A percentile compares a stretch with the other conserved stretches of the same genome.
phyloP scores from a whole-genome alignment of 495 filamentous ascomycete species.

The Daldinia bambusicola region DNA sequence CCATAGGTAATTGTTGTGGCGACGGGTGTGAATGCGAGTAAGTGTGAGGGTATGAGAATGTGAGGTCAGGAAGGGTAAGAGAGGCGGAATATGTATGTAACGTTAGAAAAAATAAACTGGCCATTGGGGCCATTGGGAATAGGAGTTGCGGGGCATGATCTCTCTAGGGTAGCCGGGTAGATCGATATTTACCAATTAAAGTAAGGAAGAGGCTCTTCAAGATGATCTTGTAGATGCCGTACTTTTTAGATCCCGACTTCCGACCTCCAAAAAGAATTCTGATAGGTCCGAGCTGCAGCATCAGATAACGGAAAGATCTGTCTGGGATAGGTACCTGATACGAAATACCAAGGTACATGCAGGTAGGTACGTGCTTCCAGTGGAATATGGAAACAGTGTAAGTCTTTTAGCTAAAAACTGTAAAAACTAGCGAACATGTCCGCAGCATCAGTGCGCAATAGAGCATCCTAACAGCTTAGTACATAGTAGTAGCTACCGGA shows the following conservation, averaged over 20 bases:
- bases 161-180: not conserved
- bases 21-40: not conserved
- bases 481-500: no score
- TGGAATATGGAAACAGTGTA: not conserved
- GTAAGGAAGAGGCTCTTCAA: slow-evolving; percentile 21
- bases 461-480: no score
- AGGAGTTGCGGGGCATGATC: slow-evolving; percentile 3
- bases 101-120: not conserved
- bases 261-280: slow-evolving; percentile 26
- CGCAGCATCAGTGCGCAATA: not conserved
- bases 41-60: no score
- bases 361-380: not conserved
- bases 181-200: not conserved
- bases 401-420: not conserved
- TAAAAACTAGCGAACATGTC: not conserved
- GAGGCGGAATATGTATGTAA: not conserved
- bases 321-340: not conserved
- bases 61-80: no score
- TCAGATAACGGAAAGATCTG: slow-evolving; percentile 40
- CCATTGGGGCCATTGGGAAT: slow-evolving; percentile 3
- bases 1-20: slow-evolving; percentile 1
- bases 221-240: slow-evolving; percentile 32
- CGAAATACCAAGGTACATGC: slow-evolving; percentile 3
- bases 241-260: slow-evolving; percentile 32
- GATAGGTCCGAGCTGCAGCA: slow-evolving; percentile 38